A percentile compares a stretch with the other conserved stretches of the same genome.
Conservation (phyloP, 1,284 basidiomycete species). For the Malassezia sympodialis region DNA sequence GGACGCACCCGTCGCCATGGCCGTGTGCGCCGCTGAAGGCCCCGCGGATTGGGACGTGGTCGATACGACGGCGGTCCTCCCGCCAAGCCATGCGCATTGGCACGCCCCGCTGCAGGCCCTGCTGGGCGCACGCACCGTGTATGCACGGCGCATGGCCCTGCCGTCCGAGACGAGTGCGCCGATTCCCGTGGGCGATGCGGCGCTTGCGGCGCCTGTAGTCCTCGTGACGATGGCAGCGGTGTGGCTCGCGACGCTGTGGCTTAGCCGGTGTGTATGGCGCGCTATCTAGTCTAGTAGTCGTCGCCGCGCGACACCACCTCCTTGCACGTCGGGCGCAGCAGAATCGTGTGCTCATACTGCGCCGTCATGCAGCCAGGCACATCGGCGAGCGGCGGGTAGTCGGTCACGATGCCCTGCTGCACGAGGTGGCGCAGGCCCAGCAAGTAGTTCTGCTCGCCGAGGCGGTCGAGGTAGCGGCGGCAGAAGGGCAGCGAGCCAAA, state of each 20-base stretch:
- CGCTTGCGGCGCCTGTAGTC: not conserved
- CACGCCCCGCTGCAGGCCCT: not conserved
- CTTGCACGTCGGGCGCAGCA: constrained; percentile 42
- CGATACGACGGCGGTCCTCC: not conserved
- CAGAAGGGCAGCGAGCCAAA: constrained; percentile 96
- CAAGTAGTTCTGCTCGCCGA: constrained; percentile 89
- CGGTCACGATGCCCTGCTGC: constrained; percentile 72
- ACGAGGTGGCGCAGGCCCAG: constrained; percentile 81
- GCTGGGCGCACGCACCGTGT: not conserved
- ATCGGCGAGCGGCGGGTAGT: constrained; percentile 89
- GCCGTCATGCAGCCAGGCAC: constrained; percentile 43
- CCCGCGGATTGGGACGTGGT: not conserved
- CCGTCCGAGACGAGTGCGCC: not conserved
- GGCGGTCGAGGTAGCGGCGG: constrained; percentile 69
- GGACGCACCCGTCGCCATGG: not conserved
- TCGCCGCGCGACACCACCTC: constrained; percentile 89
- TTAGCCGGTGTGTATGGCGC: not conserved
- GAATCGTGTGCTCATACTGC: constrained; percentile 46
- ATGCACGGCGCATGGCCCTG: not conserved
- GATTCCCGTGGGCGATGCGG: constrained; percentile 4
- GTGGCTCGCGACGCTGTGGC: not conserved
- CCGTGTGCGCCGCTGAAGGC: not conserved
- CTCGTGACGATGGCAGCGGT: constrained; percentile 3
- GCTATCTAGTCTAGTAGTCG: constrained; percentile 59
- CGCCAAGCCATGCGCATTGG: not conserved